Evolutionary conservation across 1,284 basidiomycete genomes (phyloP).

Genomic region (Kwoniella shivajii): DNA sequence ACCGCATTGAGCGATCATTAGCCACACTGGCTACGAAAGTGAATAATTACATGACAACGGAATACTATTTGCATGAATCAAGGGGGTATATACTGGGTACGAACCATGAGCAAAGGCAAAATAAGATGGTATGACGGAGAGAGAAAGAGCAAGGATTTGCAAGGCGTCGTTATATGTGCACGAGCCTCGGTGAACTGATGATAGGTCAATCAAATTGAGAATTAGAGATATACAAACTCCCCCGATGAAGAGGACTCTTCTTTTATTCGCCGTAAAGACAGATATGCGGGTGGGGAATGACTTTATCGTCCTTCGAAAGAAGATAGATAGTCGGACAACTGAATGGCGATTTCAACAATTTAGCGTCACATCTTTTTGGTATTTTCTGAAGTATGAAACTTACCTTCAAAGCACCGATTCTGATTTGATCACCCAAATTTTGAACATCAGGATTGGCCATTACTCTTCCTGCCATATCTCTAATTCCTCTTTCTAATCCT

Average conservation of each 20-base stretch:
- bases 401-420: slow-evolving; percentile 83
- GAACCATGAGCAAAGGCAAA: background rate
- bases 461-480: slow-evolving; percentile 75
- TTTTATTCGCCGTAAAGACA: background rate
- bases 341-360: background rate
- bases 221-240: too few relatives aligned
- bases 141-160: background rate
- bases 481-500: slow-evolving; percentile 71
- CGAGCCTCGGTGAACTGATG: too few relatives aligned
- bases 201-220: too few relatives aligned
- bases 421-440: slow-evolving; percentile 78
- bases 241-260: too few relatives aligned
- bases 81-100: background rate
- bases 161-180: too few relatives aligned
- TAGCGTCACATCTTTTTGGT: background rate
- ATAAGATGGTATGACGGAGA: background rate
- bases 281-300: background rate
- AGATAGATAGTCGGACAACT: slow-evolving; percentile 19
- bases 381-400: slow-evolving; percentile 34
- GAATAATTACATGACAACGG: too few relatives aligned
- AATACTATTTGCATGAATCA: slow-evolving; percentile 1
- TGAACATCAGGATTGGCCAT: slow-evolving; percentile 89
- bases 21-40: too few relatives aligned
- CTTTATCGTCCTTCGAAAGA: slow-evolving; percentile 19
- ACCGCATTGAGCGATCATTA: too few relatives aligned